Conservation (phyloP, 2,329 filamentous ascomycete genomes). For the Trichoderma hamatum region DNA sequence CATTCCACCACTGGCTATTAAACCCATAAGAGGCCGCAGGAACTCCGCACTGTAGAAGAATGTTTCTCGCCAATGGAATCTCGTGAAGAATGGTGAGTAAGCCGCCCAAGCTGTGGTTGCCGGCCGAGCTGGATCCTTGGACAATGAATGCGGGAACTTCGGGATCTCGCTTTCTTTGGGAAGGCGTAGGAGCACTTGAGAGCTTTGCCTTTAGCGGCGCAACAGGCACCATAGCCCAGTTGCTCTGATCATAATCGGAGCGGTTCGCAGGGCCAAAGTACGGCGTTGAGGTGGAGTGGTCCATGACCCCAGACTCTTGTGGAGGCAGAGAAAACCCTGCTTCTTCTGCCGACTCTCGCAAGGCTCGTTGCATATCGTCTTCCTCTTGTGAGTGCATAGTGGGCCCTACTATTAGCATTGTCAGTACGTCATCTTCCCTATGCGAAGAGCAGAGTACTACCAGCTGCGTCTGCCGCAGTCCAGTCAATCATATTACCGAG, state of each 20-base stretch:
- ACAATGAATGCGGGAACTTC: constrained; percentile 57
- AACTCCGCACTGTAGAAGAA: constrained; percentile 51
- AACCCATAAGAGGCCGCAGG: constrained; percentile 55
- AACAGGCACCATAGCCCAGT: constrained; percentile 62
- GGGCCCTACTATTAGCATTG: constrained; percentile 41
- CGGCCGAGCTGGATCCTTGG: constrained; percentile 38
- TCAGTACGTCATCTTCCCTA: constrained; percentile 33
- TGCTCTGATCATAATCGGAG: constrained; percentile 55
- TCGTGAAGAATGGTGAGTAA: constrained; percentile 62
- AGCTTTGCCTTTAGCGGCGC: constrained; percentile 35
- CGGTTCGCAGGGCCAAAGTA: constrained; percentile 64
- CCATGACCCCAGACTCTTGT: constrained; percentile 57
- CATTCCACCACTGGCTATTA: constrained; percentile 64
- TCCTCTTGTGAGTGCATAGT: constrained; percentile 52
- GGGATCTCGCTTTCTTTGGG: constrained; percentile 47
- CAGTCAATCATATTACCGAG: constrained; percentile 56
- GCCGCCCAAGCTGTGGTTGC: constrained; percentile 52
- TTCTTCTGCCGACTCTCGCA: constrained; percentile 58
- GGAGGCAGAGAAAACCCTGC: constrained; percentile 47
- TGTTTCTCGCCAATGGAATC: constrained; percentile 61
- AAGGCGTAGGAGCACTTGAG: constrained; percentile 39
- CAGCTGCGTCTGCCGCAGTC: constrained; percentile 46
- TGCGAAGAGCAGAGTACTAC: constrained; percentile 38
- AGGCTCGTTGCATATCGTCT: constrained; percentile 58
- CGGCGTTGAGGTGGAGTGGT: constrained; percentile 44